Conservation (phyloP, 2,329 filamentous ascomycete genomes). For the Aspergillus udagawae region DNA sequence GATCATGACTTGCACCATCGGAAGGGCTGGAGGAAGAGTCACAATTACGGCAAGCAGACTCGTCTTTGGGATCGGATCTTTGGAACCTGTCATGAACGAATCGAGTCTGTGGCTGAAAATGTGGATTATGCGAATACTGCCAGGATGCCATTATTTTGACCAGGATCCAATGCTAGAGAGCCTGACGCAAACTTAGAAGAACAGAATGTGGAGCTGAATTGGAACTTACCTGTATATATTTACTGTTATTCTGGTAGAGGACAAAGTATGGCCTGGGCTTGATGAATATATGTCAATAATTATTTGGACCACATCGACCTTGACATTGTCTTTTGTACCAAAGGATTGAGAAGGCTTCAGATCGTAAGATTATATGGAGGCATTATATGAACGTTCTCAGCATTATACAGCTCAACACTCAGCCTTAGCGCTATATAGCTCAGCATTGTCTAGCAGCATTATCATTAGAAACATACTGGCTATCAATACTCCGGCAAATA, state of each 20-base stretch:
- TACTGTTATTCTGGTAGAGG: background rate
- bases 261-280: background rate
- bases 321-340: too few relatives aligned
- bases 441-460: too few relatives aligned
- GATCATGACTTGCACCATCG: constrained; percentile 42
- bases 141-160: constrained; percentile 25
- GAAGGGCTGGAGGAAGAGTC: constrained; percentile 36
- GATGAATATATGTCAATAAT: background rate
- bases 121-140: constrained; percentile 28
- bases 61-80: constrained; percentile 37
- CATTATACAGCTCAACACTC: too few relatives aligned
- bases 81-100: constrained; percentile 31
- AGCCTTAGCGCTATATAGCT: too few relatives aligned
- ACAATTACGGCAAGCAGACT: constrained; percentile 41
- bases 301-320: too few relatives aligned
- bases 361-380: background rate
- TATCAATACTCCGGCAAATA: too few relatives aligned
- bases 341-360: too few relatives aligned
- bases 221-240: background rate
- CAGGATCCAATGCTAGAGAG: too few relatives aligned
- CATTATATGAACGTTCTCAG: background rate
- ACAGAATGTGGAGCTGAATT: background rate
- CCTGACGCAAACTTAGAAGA: too few relatives aligned
- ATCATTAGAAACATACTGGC: too few relatives aligned
- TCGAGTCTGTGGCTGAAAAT: constrained; percentile 32